Conservation (phyloP, 352 stramenopile genomes). For the Discostella stelligera region DNA sequence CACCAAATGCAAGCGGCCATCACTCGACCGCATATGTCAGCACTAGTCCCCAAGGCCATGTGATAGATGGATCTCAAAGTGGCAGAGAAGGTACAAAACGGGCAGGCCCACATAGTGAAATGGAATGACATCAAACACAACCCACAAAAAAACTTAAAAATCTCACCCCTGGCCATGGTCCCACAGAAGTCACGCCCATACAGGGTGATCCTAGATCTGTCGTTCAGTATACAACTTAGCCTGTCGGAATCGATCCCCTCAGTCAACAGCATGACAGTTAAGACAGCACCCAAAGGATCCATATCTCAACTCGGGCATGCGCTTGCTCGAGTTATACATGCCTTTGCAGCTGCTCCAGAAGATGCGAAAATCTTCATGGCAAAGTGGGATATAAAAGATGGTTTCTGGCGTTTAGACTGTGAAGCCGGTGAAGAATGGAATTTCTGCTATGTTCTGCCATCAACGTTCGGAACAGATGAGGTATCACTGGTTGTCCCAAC, state of each 20-base stretch:
- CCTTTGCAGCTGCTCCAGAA: not conserved
- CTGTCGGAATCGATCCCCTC: not conserved
- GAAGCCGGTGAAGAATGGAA: conserved; percentile 31
- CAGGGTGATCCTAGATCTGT: conserved; percentile 30
- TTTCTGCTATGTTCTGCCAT: conserved; percentile 40
- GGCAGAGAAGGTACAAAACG: conserved; percentile 1
- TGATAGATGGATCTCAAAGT: not conserved
- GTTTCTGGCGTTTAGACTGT: conserved; percentile 33
- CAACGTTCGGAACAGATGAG: not conserved
- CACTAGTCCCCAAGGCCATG: conserved; percentile 1
- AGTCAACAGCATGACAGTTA: conserved; percentile 6
- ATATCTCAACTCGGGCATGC: conserved; percentile 3
- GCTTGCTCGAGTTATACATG: conserved; percentile 5
- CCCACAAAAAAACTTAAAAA: conserved; percentile 17
- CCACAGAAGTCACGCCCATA: conserved; percentile 26
- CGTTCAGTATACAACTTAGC: conserved; percentile 5
- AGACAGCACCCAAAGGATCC: not conserved
- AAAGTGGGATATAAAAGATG: conserved; percentile 39
- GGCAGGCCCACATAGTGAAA: not conserved
- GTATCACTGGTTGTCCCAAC: conserved; percentile 5
- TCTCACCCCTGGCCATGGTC: conserved; percentile 24
- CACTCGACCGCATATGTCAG: conserved; percentile 1
- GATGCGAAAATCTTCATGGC: conserved; percentile 13
- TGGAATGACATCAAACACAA: conserved; percentile 37
- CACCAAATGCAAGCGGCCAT: conserved; percentile 16